Conservation (phyloP, 2,329 filamentous ascomycete genomes). For the Pyrenochaeta sp. region DNA sequence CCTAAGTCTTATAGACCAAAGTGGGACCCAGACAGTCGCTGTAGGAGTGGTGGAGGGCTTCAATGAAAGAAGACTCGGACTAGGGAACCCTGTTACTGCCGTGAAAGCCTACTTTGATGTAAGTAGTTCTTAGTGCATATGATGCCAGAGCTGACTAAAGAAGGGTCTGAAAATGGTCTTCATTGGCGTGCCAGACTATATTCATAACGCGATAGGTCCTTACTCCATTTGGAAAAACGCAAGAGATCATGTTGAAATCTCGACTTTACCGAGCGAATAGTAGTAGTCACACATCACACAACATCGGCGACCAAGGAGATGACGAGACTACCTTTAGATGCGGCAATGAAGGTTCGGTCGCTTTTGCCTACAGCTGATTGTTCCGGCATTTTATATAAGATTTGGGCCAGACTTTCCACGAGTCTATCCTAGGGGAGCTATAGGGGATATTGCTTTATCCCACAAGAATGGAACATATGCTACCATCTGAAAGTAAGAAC, state of each 20-base stretch:
- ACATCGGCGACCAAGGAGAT: neutral
- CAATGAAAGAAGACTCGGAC: neutral
- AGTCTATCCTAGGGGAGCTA: too few species aligned
- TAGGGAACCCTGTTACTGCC: neutral
- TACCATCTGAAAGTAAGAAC: neutral
- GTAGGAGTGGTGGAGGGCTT: neutral
- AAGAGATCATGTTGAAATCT: conserved; percentile 1
- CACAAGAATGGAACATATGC: neutral
- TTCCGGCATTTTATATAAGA: too few species aligned
- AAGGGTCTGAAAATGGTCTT: conserved; percentile 5
- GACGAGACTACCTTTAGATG: too few species aligned
- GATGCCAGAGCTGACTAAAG: neutral
- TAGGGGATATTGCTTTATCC: too few species aligned
- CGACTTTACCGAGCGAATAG: neutral
- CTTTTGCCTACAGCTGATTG: too few species aligned
- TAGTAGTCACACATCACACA: neutral
- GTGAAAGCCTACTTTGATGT: conserved; percentile 9
- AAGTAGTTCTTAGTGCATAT: neutral
- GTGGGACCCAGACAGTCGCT: neutral
- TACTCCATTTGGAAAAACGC: conserved; percentile 11
- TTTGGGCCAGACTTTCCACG: too few species aligned
- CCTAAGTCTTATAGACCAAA: neutral
- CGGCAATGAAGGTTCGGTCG: too few species aligned
- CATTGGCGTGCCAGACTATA: conserved; percentile 1
- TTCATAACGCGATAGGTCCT: conserved; percentile 5